Base-by-base conservation (phyloP, 768 basidiomycete genomes). In the Amanita polypyramis region DNA sequence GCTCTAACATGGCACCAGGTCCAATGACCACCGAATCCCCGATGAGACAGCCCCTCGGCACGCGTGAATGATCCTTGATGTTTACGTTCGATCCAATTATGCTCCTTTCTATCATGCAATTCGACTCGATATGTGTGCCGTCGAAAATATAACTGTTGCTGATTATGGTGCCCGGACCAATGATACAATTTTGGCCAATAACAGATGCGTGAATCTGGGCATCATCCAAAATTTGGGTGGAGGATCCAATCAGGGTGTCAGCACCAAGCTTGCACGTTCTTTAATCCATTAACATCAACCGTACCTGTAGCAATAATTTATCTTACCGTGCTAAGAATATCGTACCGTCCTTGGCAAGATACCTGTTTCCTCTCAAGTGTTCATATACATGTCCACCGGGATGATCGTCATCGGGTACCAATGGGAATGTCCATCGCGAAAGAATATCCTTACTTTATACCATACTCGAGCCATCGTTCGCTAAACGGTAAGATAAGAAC, bases 351-450 rank as follows among this genome's bases (percentile, higher is more conserved):
- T 81, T 79, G 15, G 92, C 80, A 52, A 94, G 76, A 60, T 98
- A 99, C 55, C 85, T 83, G 64, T 93, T 90, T 5, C 91, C 92
- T 23, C 85, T 77, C 30, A 84, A 75, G 58, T 93, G 82, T 59
- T 95, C 89, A 60, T 97, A 98, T 32, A 72, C 60, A 49, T 85
- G 80, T 5, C 82, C 82, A 11, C 82, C 77, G 2, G 91, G 92
- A 56, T 93, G 79, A 63, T 93, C 90, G 61, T 94, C 82, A 60
- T 97, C 96, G 7, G 95, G 95, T 4, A 93, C 92, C 7, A 98
- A 70, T 1, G 96, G 96, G 68, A 95, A 98, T 4, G 90, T 88
- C 87, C 92, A 93, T 55, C 96, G 74, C 37, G 90, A 79, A 25
- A 98, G 66, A 42, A 99, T 90, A 57, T 97, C 93, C 64, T 91